Percentiles rank a stretch among this genome's conserved stretches.
These are phyloP conservation scores for Diaporthe batatas DNA, from an alignment of 2,329 filamentous ascomycete species.

Conservation along the genomic window DNA sequence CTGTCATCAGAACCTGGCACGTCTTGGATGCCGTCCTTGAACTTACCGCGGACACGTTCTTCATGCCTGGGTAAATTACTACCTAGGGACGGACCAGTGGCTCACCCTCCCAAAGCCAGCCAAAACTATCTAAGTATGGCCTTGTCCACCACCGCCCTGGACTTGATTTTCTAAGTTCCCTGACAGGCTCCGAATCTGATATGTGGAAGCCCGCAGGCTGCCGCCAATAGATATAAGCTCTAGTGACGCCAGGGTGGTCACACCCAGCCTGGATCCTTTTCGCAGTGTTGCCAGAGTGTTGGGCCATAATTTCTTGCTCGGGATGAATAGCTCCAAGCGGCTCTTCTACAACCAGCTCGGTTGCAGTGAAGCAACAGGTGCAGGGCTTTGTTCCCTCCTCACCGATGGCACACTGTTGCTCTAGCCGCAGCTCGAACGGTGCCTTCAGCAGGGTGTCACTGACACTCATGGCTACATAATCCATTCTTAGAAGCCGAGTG, in stretches of 20 bases:
- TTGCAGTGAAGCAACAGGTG: background rate
- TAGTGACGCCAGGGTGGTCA: background rate
- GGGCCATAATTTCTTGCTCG: background rate
- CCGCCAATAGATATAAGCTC: conserved; percentile 11
- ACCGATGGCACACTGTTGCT: background rate
- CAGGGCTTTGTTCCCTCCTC: background rate
- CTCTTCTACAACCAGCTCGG: background rate
- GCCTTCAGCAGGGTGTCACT: background rate
- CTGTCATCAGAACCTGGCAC: background rate
- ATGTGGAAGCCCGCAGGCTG: background rate
- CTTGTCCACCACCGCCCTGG: background rate
- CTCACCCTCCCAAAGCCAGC: background rate
- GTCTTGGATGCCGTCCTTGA: background rate
- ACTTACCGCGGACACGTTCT: too few relatives aligned
- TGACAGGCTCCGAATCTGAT: conserved; percentile 26
- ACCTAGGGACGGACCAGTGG: too few relatives aligned
- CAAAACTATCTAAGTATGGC: background rate
- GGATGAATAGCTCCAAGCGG: background rate
- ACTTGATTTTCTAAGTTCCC: conserved; percentile 30
- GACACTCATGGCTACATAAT: background rate
- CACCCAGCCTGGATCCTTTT: background rate
- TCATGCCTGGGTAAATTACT: too few relatives aligned
- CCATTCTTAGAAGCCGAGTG: background rate
- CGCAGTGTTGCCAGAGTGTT: background rate
- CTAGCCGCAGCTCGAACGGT: background rate